Conservation (phyloP, 1,284 basidiomycete species). For the Ceratobasidium sp. region DNA sequence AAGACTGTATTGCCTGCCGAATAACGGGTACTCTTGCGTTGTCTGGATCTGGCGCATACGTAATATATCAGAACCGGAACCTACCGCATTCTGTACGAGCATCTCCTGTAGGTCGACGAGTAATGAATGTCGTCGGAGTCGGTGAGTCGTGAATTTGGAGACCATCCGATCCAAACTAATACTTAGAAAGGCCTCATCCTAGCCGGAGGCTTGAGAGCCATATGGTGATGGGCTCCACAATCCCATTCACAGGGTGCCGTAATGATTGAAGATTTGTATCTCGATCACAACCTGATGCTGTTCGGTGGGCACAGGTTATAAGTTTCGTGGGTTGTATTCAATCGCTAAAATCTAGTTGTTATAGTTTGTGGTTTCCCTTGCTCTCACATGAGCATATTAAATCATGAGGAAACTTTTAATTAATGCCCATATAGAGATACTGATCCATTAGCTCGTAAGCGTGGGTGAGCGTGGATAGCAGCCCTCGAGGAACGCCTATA, state of each 20-base stretch:
- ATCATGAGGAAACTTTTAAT: not conserved
- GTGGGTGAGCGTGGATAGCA: too few relatives aligned
- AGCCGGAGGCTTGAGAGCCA: not conserved
- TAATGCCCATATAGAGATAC: not conserved
- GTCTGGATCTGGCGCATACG: slow-evolving; percentile 42
- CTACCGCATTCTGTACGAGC: slow-evolving; percentile 19
- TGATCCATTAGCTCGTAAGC: not conserved
- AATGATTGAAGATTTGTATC: not conserved
- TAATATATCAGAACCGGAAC: slow-evolving; percentile 36
- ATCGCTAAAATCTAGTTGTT: not conserved
- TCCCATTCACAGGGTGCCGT: not conserved
- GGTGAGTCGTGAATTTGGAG: slow-evolving; percentile 18
- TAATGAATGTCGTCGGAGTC: slow-evolving; percentile 43
- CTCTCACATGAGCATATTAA: not conserved
- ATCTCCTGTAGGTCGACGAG: slow-evolving; percentile 39
- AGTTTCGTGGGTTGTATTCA: not conserved
- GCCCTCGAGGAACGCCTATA: too few relatives aligned
- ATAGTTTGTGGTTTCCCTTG: not conserved
- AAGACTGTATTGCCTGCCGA: slow-evolving; percentile 43
- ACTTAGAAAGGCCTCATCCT: not conserved
- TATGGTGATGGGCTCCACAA: not conserved
- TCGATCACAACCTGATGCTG: not conserved
- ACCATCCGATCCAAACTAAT: not conserved
- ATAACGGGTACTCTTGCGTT: slow-evolving; percentile 40
- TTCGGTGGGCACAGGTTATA: not conserved